These are phyloP conservation scores for Amoebophrya sp. DNA, from an alignment of 169 alveolate species.

Conservation along the genomic window DNA sequence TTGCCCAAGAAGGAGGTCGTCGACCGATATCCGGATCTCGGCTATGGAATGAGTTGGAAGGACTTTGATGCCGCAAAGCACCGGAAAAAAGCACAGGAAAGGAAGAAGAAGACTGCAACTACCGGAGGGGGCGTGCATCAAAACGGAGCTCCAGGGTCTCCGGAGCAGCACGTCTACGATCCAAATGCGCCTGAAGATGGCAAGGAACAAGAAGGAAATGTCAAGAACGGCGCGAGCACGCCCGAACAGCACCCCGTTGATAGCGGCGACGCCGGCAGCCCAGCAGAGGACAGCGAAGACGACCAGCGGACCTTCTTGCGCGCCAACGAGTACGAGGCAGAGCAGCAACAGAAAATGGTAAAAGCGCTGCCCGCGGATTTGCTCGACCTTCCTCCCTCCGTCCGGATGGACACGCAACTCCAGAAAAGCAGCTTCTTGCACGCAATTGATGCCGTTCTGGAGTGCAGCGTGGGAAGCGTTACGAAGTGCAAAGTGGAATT, in stretches of 20 bases:
- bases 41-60: not conserved
- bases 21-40: not conserved
- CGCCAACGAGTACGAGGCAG: not conserved
- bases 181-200: no score
- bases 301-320: not conserved
- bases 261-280: no score
- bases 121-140: no score
- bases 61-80: no score
- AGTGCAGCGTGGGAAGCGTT: not conserved
- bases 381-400: not conserved
- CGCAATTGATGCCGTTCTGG: not conserved
- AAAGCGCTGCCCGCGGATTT: not conserved
- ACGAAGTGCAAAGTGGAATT: not conserved
- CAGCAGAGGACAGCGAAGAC: no score
- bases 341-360: not conserved
- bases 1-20: not conserved
- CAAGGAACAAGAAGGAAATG: no score
- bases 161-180: no score
- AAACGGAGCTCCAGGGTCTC: no score
- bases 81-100: not conserved
- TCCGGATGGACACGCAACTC: not conserved
- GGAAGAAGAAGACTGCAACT: not conserved
- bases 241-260: no score
- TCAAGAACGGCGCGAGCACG: no score
- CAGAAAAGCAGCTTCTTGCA: not conserved